These are phyloP conservation scores for Acacia acuminata DNA, from an alignment of 306 rosid species.

Conservation along the genomic window DNA sequence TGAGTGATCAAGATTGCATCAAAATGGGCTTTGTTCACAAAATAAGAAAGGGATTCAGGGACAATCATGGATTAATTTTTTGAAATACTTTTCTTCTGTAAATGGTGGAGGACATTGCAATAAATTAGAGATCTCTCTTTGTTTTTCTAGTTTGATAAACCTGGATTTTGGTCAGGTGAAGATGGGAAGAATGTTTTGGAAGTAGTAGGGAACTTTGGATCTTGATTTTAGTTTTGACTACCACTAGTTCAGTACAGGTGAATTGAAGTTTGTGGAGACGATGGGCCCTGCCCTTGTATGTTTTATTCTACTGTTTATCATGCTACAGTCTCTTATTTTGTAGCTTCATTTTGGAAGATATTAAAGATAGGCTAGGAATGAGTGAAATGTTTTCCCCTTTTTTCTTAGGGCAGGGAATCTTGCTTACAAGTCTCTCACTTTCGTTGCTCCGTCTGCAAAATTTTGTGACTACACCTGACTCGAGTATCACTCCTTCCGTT, in stretches of 20 bases:
- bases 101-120: conserved; percentile 46
- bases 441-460: too few species aligned
- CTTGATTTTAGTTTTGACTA: not conserved
- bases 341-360: not conserved
- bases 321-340: not conserved
- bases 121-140: conserved; percentile 26
- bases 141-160: conserved; percentile 16
- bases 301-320: not conserved
- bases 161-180: conserved; percentile 37
- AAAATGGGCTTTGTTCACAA: conserved; percentile 7
- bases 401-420: too few species aligned
- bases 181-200: conserved; percentile 27
- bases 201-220: conserved; percentile 21
- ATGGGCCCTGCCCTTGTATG: not conserved
- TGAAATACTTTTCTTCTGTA: conserved; percentile 41
- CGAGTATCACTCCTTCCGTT: too few species aligned
- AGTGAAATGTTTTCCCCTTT: too few species aligned
- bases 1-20: conserved; percentile 3
- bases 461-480: too few species aligned
- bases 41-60: not conserved
- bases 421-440: too few species aligned
- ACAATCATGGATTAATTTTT: conserved; percentile 24
- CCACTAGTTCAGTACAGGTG: not conserved
- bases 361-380: too few species aligned
- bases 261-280: conserved; percentile 16